phyloP scores from a whole-genome alignment of 2,329 filamentous ascomycete species.

The Diaporthe sp. region DNA sequence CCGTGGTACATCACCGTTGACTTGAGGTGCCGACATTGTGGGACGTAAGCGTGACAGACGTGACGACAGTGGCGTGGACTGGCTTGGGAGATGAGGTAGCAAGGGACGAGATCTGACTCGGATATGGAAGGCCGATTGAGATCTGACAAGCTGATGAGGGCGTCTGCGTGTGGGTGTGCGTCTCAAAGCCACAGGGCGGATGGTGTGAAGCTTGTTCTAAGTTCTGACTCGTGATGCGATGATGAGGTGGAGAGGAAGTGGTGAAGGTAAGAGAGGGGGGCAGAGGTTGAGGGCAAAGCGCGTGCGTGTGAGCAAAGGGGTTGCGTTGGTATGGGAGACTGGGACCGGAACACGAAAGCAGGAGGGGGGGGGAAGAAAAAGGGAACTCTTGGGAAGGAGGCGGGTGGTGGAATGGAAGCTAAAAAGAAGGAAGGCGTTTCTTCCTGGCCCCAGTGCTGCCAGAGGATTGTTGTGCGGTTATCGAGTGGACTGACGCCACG shows the following conservation, averaged over 20 bases:
- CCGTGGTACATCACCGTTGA: slow-evolving; percentile 65
- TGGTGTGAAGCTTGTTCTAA: slow-evolving; percentile 29
- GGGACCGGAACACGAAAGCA: not conserved
- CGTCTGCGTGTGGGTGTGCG: slow-evolving; percentile 16
- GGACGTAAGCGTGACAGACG: not conserved
- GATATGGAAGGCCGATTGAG: slow-evolving; percentile 9
- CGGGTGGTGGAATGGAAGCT: slow-evolving; percentile 32
- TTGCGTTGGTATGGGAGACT: slow-evolving; percentile 26
- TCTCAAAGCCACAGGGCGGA: not conserved
- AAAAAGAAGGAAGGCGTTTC: slow-evolving; percentile 21
- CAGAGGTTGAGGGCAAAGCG: not conserved
- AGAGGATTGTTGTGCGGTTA: slow-evolving; percentile 5
- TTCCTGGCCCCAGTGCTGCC: slow-evolving; percentile 4
- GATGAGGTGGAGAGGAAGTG: not conserved
- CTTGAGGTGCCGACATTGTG: slow-evolving; percentile 56
- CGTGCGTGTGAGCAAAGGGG: slow-evolving; percentile 14
- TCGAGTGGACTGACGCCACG: slow-evolving; percentile 36
- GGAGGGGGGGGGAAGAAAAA: not conserved
- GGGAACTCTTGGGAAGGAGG: slow-evolving; percentile 20
- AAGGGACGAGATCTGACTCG: slow-evolving; percentile 32
- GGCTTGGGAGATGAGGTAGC: slow-evolving; percentile 2
- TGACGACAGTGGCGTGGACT: slow-evolving; percentile 8
- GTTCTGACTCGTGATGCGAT: slow-evolving; percentile 21
- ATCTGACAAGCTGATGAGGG: slow-evolving; percentile 14
- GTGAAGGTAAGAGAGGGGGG: not conserved